These are phyloP conservation scores for Neurospora intermedia DNA, from an alignment of 495 filamentous ascomycete species.

Conservation along the genomic window DNA sequence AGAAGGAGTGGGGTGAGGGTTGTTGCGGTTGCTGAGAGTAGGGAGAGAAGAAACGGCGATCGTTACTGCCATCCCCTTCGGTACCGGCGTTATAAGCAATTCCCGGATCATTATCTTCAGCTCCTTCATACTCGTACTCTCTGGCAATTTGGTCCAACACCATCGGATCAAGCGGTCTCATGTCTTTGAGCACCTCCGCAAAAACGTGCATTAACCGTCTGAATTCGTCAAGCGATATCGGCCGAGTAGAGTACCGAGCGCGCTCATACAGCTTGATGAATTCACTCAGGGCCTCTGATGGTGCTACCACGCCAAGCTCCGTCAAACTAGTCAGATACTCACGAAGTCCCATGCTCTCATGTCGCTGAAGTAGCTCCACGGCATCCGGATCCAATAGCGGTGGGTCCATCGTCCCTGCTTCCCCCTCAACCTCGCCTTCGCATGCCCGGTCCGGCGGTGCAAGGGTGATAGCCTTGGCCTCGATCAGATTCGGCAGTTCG, in stretches of 20 bases:
- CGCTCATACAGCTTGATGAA: conserved; percentile 74
- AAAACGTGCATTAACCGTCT: conserved; percentile 79
- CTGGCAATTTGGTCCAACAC: conserved; percentile 23
- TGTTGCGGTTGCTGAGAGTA: not conserved
- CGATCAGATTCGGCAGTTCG: conserved; percentile 85
- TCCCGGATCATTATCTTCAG: conserved; percentile 26
- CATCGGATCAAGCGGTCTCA: conserved; percentile 50
- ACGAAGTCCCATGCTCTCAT: conserved; percentile 62
- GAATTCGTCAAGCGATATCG: conserved; percentile 55
- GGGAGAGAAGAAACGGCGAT: not conserved
- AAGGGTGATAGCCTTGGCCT: conserved; percentile 80
- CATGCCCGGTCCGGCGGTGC: conserved; percentile 53
- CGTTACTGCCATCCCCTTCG: conserved; percentile 33
- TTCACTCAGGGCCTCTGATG: conserved; percentile 40
- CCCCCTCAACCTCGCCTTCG: conserved; percentile 10
- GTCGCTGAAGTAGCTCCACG: conserved; percentile 60
- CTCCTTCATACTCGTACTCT: conserved; percentile 7
- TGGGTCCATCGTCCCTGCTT: conserved; percentile 6
- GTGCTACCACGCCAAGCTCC: conserved; percentile 50
- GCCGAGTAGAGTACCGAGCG: conserved; percentile 61
- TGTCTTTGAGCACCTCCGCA: conserved; percentile 65
- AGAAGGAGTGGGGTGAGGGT: conserved; percentile 4
- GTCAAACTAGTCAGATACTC: conserved; percentile 70
- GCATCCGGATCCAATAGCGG: conserved; percentile 44
- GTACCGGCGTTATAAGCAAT: conserved; percentile 25